Base-by-base conservation (phyloP, 2,329 filamentous ascomycete species). In the Leptographium radiaticola region DNA sequence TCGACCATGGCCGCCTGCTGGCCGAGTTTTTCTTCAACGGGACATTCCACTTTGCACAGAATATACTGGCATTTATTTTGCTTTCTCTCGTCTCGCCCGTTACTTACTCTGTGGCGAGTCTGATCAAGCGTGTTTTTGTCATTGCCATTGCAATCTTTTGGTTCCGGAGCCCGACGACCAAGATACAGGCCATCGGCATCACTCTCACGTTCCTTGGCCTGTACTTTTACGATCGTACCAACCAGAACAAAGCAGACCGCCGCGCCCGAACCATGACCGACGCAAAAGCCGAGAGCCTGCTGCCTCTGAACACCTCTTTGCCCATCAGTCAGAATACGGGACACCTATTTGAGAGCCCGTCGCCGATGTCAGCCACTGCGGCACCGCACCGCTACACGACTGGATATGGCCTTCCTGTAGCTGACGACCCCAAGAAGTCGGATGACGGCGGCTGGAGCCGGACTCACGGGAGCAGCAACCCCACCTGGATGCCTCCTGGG, bases 11-110 rank as follows among this genome's bases (percentile, higher is more conserved):
- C 31, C 81, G 87, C 2, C 67, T 86, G 46, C 72, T 76, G 0
- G 64, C 94, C n/a, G 93, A 98, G 65, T 97, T 95, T 66, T 67
- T 97, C 51, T 97, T 98, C 76, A 98, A 98, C 67, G 93, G 93
- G 53, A 84, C 89, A 5, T 96, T 95, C 65, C 93, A 98, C 69
- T 98, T 97, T 67, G 87, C 82, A 16, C 93, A 98, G 65, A 96
- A 95, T 65, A 94, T 98, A 52, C 78, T 98, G 53, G 93, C 93
- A 0, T 98, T 98, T 65, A 75, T 95, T 25, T 76, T 98, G 7
- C 75, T 98, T 8, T 95, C 89, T 53, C 86, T 95, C 73, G 86
- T 97, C 13, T 95, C 89, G 0, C 93, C 93, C 0, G 93, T 98
- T 40, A 97, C 93, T 0, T 98, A 98, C 71, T 95, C 89, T 0